Evolutionary conservation across 176 grass and related monocot species (phyloP), one percentile per base, ranked within the genome.

Genomic region (Triticum turgidum): DNA sequence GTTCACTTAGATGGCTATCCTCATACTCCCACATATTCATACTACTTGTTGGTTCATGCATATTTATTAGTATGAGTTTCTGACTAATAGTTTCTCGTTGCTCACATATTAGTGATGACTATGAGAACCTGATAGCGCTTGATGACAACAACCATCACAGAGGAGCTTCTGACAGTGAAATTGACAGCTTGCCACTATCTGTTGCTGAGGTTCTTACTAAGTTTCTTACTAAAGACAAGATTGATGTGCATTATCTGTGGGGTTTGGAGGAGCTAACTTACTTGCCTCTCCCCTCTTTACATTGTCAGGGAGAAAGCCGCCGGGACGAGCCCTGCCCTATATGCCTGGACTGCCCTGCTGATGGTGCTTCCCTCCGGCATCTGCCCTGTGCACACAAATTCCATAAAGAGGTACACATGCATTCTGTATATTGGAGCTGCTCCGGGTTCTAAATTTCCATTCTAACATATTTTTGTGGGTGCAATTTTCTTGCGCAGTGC

Each of bases 371-470:
- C 20, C 58, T 98, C 80, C 90, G 94, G 32, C 90, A 87, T 87
- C 81, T 96, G 59, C 97, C 92, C 0, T 98, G 97, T 62, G 76
- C 92, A 13, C 97, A 98, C 79, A 98, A 91, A 72, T 98, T 98
- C 78, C 97, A 98, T 51, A 90, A 94, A 88, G 89, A 93, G 47
- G 97, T 99, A 90, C 29, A 64, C 15, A 21, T 18, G 9, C 38
- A 13, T 70, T 78, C 68, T 61, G 11, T 76, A 63, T 10, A 34
- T 61, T 14, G 9, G 15, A 64, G 44, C 3, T 73, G 18, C 13
- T 80, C 59, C 32, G 2, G 27, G 15, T 69, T 76, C 15, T 20
- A 21, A 62, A 21, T 17, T 75, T 38, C 27, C 27, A 47, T 41
- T 81, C 73, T 78, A 61, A 79, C 27, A 61, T 73, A 47, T 42